phyloP scores from a whole-genome alignment of 768 basidiomycete genomes.

The Boletus reticulatus region DNA sequence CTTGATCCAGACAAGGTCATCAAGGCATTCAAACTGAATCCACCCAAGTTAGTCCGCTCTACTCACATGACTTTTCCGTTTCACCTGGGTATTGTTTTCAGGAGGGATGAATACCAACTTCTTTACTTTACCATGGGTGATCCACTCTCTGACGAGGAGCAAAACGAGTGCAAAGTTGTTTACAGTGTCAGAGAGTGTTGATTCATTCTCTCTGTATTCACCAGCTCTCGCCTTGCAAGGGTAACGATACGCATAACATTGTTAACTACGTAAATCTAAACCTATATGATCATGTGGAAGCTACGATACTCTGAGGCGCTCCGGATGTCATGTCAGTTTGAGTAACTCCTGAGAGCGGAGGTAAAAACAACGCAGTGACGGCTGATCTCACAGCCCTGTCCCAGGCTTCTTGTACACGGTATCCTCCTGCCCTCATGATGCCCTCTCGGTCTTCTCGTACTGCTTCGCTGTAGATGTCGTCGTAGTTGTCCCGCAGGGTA shows the following conservation, averaged over 20 bases:
- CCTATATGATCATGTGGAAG: slow-evolving; percentile 31
- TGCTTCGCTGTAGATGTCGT: slow-evolving; percentile 73
- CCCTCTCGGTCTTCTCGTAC: slow-evolving; percentile 75
- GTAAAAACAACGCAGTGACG: slow-evolving; percentile 68
- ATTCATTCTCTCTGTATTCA: slow-evolving; percentile 2
- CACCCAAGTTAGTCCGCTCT: slow-evolving; percentile 38
- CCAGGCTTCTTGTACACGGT: slow-evolving; percentile 81
- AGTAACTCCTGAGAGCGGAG: slow-evolving; percentile 41
- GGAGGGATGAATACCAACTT: slow-evolving; percentile 69
- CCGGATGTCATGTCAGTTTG: slow-evolving; percentile 2
- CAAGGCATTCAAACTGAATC: slow-evolving; percentile 49
- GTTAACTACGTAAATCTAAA: not conserved
- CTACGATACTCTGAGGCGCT: slow-evolving; percentile 44
- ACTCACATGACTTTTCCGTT: not conserved
- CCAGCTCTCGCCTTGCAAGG: not conserved
- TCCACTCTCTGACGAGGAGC: slow-evolving; percentile 57
- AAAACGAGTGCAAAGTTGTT: slow-evolving; percentile 47
- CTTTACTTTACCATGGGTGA: slow-evolving; percentile 75
- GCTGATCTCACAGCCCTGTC: slow-evolving; percentile 73
- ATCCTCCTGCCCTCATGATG: slow-evolving; percentile 82
- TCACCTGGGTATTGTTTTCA: slow-evolving; percentile 2
- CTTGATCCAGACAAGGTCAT: slow-evolving; percentile 37
- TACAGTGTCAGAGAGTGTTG: slow-evolving; percentile 42
- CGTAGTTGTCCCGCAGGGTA: slow-evolving; percentile 54
- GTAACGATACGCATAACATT: not conserved